Conservation (phyloP, 108 stramenopile species). For the Parietichytrium sp. region DNA sequence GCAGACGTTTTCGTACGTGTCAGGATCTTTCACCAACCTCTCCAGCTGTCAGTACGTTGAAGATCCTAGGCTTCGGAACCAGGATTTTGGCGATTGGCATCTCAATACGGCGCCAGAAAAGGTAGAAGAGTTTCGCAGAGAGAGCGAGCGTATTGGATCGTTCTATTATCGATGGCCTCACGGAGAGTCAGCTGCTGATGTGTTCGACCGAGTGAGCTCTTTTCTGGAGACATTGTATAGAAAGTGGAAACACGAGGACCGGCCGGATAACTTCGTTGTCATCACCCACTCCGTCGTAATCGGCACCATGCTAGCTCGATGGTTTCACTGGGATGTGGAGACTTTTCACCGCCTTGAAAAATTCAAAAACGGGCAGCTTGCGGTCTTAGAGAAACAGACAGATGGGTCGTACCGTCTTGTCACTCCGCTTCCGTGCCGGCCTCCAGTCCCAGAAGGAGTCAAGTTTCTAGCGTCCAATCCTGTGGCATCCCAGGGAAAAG, state of each 20-base stretch:
- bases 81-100: conserved; percentile 77
- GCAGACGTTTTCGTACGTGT: conserved; percentile 53
- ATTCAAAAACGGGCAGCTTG: conserved; percentile 84
- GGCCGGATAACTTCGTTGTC: conserved; percentile 64
- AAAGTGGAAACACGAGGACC: conserved; percentile 68
- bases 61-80: conserved; percentile 81
- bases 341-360: conserved; percentile 80
- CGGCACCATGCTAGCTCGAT: conserved; percentile 79
- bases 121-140: conserved; percentile 67
- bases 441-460: conserved; percentile 20
- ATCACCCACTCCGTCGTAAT: conserved; percentile 84
- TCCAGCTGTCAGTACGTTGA: conserved; percentile 55
- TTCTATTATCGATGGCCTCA: conserved; percentile 86
- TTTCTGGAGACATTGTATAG: conserved; percentile 87
- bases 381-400: conserved; percentile 60
- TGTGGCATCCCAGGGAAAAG: too few relatives aligned
- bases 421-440: background rate
- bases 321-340: conserved; percentile 80
- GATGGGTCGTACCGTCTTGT: conserved; percentile 24
- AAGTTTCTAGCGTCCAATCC: conserved; percentile 35
- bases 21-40: conserved; percentile 7
- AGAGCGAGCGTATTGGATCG: conserved; percentile 74
- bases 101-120: conserved; percentile 46
- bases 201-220: conserved; percentile 79
- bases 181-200: conserved; percentile 83